Base-by-base conservation (phyloP, 1,139 yeast genomes). In the Protomyces gravidus region DNA sequence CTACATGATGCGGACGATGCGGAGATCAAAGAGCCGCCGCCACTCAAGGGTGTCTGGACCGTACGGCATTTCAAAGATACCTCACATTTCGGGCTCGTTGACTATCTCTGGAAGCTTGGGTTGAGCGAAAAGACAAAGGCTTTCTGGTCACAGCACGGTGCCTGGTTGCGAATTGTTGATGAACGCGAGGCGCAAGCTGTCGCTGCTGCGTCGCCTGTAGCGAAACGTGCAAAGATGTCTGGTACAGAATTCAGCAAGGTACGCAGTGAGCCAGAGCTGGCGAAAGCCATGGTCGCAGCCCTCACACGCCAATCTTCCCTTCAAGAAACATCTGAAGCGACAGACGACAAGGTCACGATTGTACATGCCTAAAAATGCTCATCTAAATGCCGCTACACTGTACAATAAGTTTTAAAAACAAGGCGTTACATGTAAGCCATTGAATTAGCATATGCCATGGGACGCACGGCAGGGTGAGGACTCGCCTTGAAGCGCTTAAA, bases 401-500 rank as follows among this genome's bases (percentile, higher is more conserved):
- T 36, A 36, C 42, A 36, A 36, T 17, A n/a, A 36, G 17, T 4
- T 15, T 9, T 9, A 36, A n/a, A 36, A 11, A 36, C 42, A 36
- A 5, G 42, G 42, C 21, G 11, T 13, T n/a, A 33, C 17, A 36
- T 15, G 17, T 5, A 17, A 15, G 40, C 17, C 42, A 36, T 36
- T 15, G 19, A 5, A 17, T 36, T 55, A 7, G 62, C 60, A 46
- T 60, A 60, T 17, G 62, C 62, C 98, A 92, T 92, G 51, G 98
- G 97, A 68, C 85, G 88, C 63, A 92, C 75, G 66, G 86, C 84
- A 1, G 98, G 98, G 73, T 92, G 98, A 30, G 86, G 83, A 19
- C 86, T 95, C 1, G 95, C 97, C 36, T 74, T 79, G 71, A 88
- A 90, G 1, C 81, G 81, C 63, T 78, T 78, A 58, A 77, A 79